A percentile compares a stretch with the other conserved stretches of the same genome.
phyloP scores from a whole-genome alignment of 805 yeast species.

The Lipomyces spencermartinsiae region DNA sequence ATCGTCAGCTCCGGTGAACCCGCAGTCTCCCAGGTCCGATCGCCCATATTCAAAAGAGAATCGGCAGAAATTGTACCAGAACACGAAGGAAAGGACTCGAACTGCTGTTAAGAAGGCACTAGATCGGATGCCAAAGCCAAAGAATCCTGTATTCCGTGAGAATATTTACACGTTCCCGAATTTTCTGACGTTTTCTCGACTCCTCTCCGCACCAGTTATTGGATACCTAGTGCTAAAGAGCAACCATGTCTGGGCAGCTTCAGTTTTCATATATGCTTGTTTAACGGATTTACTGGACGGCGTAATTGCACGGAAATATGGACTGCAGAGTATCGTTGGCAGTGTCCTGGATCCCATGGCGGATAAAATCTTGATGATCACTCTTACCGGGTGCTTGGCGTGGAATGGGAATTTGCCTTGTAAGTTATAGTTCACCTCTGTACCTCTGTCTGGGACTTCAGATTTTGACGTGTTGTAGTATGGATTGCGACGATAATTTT shows the following conservation, averaged over 20 bases:
- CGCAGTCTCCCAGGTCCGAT: background rate
- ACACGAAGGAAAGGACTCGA: conserved; percentile 22
- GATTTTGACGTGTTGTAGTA: conserved; percentile 36
- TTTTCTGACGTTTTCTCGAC: conserved; percentile 77
- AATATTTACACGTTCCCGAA: conserved; percentile 86
- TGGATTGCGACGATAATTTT: conserved; percentile 71
- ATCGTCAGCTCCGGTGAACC: background rate
- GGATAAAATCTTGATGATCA: conserved; percentile 87
- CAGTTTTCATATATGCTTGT: conserved; percentile 82
- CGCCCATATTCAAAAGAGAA: conserved; percentile 10
- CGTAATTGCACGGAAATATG: conserved; percentile 79
- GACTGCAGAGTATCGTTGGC: conserved; percentile 81
- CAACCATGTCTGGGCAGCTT: conserved; percentile 67
- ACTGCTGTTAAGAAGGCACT: conserved; percentile 23
- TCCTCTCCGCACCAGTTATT: conserved; percentile 81
- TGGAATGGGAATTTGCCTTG: conserved; percentile 71
- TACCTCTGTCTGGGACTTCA: background rate
- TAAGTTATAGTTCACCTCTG: conserved; percentile 24
- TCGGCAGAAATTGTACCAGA: conserved; percentile 17
- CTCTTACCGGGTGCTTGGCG: conserved; percentile 78
- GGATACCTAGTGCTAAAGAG: conserved; percentile 78
- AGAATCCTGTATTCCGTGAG: conserved; percentile 50
- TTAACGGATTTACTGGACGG: conserved; percentile 94
- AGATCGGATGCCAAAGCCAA: conserved; percentile 25
- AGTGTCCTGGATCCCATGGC: conserved; percentile 95